Base-by-base conservation (phyloP, 371 early-diverging fungal species). In the Neoconidiobolus thromboides region DNA sequence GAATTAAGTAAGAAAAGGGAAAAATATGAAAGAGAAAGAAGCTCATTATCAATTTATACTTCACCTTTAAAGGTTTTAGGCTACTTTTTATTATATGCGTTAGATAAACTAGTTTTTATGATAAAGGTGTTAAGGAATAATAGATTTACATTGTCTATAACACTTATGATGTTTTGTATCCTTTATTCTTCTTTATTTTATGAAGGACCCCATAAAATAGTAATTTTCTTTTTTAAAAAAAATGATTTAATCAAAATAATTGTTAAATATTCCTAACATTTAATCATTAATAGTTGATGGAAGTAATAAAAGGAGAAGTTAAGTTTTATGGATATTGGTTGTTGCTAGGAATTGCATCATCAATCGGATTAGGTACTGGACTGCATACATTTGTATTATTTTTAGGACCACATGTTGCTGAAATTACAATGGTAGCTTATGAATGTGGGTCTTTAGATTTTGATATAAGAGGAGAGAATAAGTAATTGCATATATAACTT, bases 321-420 rank as follows among this genome's bases (percentile, higher is more conserved):
- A 57, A 43, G 10, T 57, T 57, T 41, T 87, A 87, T 67, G 80
- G 78, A 14, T 88, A 85, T 69, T 93, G 94, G 94, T 62, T 86
- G 3, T 57, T 83, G 10, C 69, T 93, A 39, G 94, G 94, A 4
- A 69, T 93, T 15, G 77, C 86, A 3, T 92, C 92, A 3, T 89
- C 92, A 10, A 81, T 93, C 48, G 94, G 94, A 2, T 73, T 93
- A 37, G 94, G 94, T 2, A 86, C 92, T 1, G 94, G 94, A 7
- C 72, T 91, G 57, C 94, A 93, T 68, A 93, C 93, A 1, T 93
- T 93, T 68, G 75, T 93, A 26, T 74, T 93, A 12, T 93, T 92
- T 64, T 71, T 93, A 46, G 93, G 89, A 3, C 93, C 94, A 2
- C 83, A 82, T 63, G 86, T 93, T 61, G 91, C 86, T 0, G 79